A percentile compares a stretch with the other conserved stretches of the same genome.
Evolutionary conservation across 805 yeast species (phyloP).

Genomic region (Teunomyces panamensis): DNA sequence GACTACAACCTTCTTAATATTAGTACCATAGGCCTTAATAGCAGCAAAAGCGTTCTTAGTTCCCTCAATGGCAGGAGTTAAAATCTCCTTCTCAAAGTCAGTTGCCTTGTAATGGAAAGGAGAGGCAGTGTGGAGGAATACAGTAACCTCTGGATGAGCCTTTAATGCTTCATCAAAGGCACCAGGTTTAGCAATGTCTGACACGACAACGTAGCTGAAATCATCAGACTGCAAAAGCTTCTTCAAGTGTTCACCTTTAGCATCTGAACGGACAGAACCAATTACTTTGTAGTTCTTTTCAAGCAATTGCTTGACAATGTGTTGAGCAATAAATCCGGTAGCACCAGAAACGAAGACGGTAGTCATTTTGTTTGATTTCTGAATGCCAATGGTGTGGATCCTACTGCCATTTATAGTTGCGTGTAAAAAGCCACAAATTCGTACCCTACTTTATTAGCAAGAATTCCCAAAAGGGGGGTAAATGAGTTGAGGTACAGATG

Average conservation of each 20-base stretch:
- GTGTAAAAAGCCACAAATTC: background rate
- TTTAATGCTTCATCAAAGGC: constrained; percentile 28
- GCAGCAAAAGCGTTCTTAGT: constrained; percentile 24
- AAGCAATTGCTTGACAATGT: constrained; percentile 36
- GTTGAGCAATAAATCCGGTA: constrained; percentile 51
- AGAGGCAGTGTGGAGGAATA: constrained; percentile 33
- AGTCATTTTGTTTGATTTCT: background rate
- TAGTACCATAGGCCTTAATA: constrained; percentile 14
- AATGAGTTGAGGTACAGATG: background rate
- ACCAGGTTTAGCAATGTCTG: constrained; percentile 17
- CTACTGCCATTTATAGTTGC: background rate
- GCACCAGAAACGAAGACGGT: constrained; percentile 49
- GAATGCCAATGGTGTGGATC: background rate
- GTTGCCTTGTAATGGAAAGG: constrained; percentile 22
- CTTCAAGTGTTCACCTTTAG: constrained; percentile 30
- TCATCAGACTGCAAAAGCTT: constrained; percentile 10
- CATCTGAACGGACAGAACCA: constrained; percentile 43
- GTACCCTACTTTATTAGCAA: background rate
- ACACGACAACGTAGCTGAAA: constrained; percentile 23
- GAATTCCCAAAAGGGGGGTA: background rate
- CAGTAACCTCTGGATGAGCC: constrained; percentile 24
- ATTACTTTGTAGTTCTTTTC: constrained; percentile 39
- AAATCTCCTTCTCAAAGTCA: constrained; percentile 18
- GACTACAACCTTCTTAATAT: constrained; percentile 18
- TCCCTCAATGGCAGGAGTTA: constrained; percentile 31